Conservation (phyloP, 2,329 filamentous ascomycete species). For the Leptographium wingfieldii region DNA sequence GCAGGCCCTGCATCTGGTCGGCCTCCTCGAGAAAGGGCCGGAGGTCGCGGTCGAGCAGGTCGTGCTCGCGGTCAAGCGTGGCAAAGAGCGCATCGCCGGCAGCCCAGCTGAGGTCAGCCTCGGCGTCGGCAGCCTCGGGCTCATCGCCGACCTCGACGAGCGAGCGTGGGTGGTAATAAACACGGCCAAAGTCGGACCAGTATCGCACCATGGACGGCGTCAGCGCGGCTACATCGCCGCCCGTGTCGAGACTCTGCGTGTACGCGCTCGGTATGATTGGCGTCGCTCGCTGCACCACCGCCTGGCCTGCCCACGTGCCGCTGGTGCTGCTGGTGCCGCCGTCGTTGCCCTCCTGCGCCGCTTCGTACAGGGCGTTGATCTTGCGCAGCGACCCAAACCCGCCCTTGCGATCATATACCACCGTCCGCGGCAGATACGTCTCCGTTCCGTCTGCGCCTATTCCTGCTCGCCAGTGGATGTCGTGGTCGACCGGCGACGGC, state of each 20-base stretch:
- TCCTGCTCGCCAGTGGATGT: conserved; percentile 79
- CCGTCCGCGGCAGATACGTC: conserved; percentile 79
- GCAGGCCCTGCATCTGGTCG: conserved; percentile 80
- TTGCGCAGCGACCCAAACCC: conserved; percentile 81
- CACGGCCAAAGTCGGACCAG: conserved; percentile 90
- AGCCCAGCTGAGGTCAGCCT: conserved; percentile 34
- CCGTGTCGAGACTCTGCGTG: conserved; percentile 65
- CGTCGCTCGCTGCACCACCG: conserved; percentile 55
- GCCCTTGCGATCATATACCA: conserved; percentile 92
- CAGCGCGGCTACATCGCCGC: conserved; percentile 47
- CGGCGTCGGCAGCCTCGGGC: conserved; percentile 3
- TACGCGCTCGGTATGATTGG: conserved; percentile 62
- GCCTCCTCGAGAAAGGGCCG: conserved; percentile 85
- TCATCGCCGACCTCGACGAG: conserved; percentile 54
- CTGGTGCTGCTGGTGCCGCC: background rate
- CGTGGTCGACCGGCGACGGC: conserved; percentile 60
- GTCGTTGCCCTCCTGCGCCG: conserved; percentile 15
- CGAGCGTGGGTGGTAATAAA: conserved; percentile 85
- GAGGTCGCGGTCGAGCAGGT: conserved; percentile 81
- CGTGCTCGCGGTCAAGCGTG: conserved; percentile 64
- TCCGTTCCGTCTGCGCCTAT: conserved; percentile 73
- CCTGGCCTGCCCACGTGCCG: conserved; percentile 38
- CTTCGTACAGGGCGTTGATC: conserved; percentile 77
- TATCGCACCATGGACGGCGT: conserved; percentile 66
- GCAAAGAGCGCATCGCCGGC: conserved; percentile 65